These are phyloP conservation scores for Effrenium voratum DNA, from an alignment of 73 alveolate genomes.

Conservation along the genomic window DNA sequence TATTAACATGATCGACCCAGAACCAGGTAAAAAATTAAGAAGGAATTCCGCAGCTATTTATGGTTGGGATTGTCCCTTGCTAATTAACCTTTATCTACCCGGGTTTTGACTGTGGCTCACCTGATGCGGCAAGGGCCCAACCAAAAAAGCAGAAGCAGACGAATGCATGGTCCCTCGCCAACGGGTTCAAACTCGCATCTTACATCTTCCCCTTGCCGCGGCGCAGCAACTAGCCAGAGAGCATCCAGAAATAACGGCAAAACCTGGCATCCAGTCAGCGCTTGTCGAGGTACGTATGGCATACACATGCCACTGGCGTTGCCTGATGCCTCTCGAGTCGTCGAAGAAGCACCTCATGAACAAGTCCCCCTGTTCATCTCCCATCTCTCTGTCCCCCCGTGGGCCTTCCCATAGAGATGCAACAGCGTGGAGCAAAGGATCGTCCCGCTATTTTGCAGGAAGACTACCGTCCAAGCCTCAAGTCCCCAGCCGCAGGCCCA, in stretches of 20 bases:
- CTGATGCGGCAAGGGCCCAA: no score
- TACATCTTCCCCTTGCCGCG: no score
- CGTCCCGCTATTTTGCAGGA: conserved; percentile 66
- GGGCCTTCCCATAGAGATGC: conserved; percentile 67
- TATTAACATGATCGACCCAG: no score
- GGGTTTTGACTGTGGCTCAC: no score
- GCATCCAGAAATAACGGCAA: conserved; percentile 72
- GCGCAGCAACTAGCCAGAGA: conserved; percentile 50
- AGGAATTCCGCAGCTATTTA: no score
- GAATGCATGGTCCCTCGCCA: not conserved
- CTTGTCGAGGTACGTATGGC: not conserved
- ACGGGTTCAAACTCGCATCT: no score
- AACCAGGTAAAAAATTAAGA: no score
- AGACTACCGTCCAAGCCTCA: conserved; percentile 83
- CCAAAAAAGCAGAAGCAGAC: no score
- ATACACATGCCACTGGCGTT: not conserved
- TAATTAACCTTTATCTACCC: no score
- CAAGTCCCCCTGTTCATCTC: not conserved
- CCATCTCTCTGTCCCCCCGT: not conserved
- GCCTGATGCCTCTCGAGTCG: conserved; percentile 59
- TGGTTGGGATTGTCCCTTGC: no score
- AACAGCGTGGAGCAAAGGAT: conserved; percentile 45
- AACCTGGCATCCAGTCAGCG: conserved; percentile 17
- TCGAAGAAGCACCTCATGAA: conserved; percentile 32
- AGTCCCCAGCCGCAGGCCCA: not conserved